Evolutionary conservation across 192 early-diverging fungal genomes (phyloP), one percentile per base, ranked within the genome.

Genomic region (Linnemannia hyalina): DNA sequence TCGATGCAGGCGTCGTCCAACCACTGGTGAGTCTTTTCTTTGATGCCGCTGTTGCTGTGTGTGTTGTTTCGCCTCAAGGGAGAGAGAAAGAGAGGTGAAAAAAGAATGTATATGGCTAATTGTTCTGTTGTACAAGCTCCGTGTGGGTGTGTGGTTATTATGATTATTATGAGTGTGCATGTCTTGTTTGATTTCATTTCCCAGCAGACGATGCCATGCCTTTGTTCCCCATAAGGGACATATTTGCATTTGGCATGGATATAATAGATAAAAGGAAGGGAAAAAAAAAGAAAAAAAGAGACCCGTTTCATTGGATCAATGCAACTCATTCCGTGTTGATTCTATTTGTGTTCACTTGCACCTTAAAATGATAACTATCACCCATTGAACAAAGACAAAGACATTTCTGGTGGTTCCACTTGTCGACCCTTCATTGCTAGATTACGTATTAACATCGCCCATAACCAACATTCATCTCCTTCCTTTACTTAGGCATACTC

Each of bases 1-100:
- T 93, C 71, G 92, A 93, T 73, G 89, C 91, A 11, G 92, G 92
- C 38, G 92, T 93, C n/a, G 82, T 92, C 41, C 92, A 93, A 73
- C 89, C 91, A 52, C 75, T 91, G 54, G 77, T 78, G 38, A 77
- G 65, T 57, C 3, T 36, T 22, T 36, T 11, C 9, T 35, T 75
- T 49, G 0, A 15, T 47, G 8, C 32, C 35, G 26, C 13, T 73
- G 6, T 29, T 44, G 41, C 23, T 44, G 23, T 10, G 29, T 40
- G 15, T 6, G 35, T 38, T 70, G 36, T 36, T 70, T 29, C n/a
- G n/a, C 26, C 8, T 20, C 29, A 69, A 69, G 36, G 22, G 41
- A 38, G 18, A 41, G 36, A 16, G n/a, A n/a, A n/a, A n/a, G n/a
- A n/a, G n/a, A n/a, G n/a, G n/a, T 18, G 23, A 35, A 16, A 22